Conservation (phyloP, 352 stramenopile genomes). For the Globisporangium megalacanthum region DNA sequence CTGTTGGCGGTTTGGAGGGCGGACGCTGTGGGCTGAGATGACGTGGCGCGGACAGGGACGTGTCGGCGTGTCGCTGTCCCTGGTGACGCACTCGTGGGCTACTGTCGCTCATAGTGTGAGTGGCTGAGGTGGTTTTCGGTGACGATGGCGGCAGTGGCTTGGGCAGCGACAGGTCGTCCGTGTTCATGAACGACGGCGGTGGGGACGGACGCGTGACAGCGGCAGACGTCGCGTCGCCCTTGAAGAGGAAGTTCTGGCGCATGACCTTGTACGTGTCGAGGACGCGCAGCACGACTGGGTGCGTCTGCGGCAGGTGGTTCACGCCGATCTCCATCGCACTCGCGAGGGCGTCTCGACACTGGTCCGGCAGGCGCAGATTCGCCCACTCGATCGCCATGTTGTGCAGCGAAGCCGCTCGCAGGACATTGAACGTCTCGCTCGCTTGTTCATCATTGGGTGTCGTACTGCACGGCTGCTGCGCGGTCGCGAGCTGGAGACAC, state of each 20-base stretch:
- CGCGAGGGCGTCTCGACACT: constrained; percentile 48
- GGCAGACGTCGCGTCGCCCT: not conserved
- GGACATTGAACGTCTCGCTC: constrained; percentile 37
- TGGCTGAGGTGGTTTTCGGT: constrained; percentile 5
- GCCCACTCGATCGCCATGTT: constrained; percentile 73
- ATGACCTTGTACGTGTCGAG: constrained; percentile 69
- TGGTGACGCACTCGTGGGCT: constrained; percentile 11
- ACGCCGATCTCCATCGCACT: constrained; percentile 61
- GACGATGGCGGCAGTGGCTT: constrained; percentile 20
- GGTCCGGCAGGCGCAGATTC: constrained; percentile 52
- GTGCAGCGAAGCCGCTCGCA: constrained; percentile 56
- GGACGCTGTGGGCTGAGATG: constrained; percentile 16
- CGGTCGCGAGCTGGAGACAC: constrained; percentile 35
- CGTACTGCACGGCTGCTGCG: constrained; percentile 17
- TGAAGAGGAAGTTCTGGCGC: constrained; percentile 58
- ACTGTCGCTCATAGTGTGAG: not conserved
- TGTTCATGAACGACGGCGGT: constrained; percentile 3
- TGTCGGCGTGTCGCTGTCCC: constrained; percentile 2
- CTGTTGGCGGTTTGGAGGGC: constrained; percentile 6
- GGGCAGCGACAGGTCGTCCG: constrained; percentile 11
- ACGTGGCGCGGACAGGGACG: not conserved
- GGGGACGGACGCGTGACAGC: constrained; percentile 7
- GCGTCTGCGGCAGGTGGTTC: constrained; percentile 38
- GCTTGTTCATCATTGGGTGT: constrained; percentile 9
- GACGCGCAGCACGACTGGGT: constrained; percentile 49